These are phyloP conservation scores for Biscutella laevigata DNA, from an alignment of 441 rosid species.

Conservation along the genomic window DNA sequence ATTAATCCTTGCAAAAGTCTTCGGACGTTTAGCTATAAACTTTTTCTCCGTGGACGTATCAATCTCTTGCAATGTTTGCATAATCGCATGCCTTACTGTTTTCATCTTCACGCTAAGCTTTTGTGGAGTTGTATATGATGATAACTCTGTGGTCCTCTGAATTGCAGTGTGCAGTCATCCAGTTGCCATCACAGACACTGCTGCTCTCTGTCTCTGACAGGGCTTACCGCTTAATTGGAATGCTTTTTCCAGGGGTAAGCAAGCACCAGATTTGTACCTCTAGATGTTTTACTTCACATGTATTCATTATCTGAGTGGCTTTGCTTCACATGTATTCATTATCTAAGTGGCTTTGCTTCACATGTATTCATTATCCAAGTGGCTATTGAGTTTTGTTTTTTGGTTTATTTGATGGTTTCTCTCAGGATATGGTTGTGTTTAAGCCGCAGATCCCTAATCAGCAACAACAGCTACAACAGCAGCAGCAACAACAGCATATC, in stretches of 20 bases:
- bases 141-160: constrained; percentile 9
- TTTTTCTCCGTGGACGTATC: neutral
- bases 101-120: constrained; percentile 16
- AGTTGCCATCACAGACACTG: constrained; percentile 84
- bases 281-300: too few relatives aligned
- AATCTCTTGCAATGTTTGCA: neutral
- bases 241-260: constrained; percentile 98
- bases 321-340: too few relatives aligned
- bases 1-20: neutral
- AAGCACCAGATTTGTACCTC: neutral
- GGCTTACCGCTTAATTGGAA: constrained; percentile 89
- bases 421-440: constrained; percentile 89
- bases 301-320: neutral
- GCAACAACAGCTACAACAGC: constrained; percentile 36
- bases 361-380: constrained; percentile 1
- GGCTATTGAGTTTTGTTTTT: neutral
- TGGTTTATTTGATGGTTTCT: constrained; percentile 1
- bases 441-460: constrained; percentile 77
- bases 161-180: constrained; percentile 89
- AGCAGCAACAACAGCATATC: too few relatives aligned
- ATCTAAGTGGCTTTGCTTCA: neutral
- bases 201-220: constrained; percentile 93
- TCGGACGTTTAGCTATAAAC: neutral
- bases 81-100: neutral
- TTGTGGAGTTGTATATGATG: constrained; percentile 20